phyloP scores from a whole-genome alignment of 1,139 yeast genomes.

The Blastobotrys raffinosifermentans region DNA sequence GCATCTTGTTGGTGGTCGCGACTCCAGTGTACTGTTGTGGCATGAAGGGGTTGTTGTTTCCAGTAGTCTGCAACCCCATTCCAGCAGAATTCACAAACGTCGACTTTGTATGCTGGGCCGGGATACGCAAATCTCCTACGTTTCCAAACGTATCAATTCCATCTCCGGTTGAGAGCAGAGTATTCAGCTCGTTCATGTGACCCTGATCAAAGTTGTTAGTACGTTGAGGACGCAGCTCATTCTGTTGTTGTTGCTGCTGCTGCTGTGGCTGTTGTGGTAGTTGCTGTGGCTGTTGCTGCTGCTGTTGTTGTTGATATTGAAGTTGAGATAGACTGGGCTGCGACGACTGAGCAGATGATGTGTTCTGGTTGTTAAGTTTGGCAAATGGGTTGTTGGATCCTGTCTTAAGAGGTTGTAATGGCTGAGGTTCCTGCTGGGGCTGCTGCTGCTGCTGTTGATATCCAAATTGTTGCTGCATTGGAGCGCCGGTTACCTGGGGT shows the following conservation, averaged over 20 bases:
- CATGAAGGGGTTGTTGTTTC: slow-evolving; percentile 62
- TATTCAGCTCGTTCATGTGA: slow-evolving; percentile 55
- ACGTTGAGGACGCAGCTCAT: slow-evolving; percentile 10
- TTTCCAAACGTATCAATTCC: slow-evolving; percentile 96
- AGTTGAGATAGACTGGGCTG: slow-evolving; percentile 21
- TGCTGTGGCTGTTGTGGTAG: slow-evolving; percentile 30
- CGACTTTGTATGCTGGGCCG: slow-evolving; percentile 87
- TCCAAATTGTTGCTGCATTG: slow-evolving; percentile 18
- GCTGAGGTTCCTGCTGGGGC: slow-evolving; percentile 38
- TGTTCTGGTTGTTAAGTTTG: slow-evolving; percentile 29
- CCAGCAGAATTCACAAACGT: slow-evolving; percentile 86
- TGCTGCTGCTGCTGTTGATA: slow-evolving; percentile 38
- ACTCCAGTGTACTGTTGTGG: slow-evolving; percentile 73
- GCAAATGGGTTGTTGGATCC: slow-evolving; percentile 94
- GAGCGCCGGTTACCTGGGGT: slow-evolving; percentile 34
- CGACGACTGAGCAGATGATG: slow-evolving; percentile 13
- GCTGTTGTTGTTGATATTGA: slow-evolving; percentile 31
- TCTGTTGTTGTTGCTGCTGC: slow-evolving; percentile 31
- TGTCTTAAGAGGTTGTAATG: slow-evolving; percentile 56
- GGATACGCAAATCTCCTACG: slow-evolving; percentile 81
- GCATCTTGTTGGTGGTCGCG: slow-evolving; percentile 48
- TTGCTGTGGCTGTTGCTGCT: slow-evolving; percentile 30
- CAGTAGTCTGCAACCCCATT: slow-evolving; percentile 34
- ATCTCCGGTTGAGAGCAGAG: slow-evolving; percentile 75
- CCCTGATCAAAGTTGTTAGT: slow-evolving; percentile 21